A percentile compares a stretch with the other conserved stretches of the same genome.
phyloP scores from a whole-genome alignment of 2,329 filamentous ascomycete species.

The Colletotrichum abscissum region DNA sequence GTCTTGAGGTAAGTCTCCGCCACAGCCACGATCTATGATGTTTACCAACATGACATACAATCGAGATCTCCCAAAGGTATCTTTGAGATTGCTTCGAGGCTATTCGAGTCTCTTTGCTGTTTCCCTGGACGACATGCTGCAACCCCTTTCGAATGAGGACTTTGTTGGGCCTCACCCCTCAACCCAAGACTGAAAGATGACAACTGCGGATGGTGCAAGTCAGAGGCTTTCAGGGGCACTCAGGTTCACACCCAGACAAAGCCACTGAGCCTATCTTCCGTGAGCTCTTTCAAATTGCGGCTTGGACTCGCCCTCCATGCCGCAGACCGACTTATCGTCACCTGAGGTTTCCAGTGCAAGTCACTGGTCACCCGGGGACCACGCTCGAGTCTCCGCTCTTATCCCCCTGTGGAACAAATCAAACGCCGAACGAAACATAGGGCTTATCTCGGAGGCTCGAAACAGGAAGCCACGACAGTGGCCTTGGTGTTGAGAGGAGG shows the following conservation, averaged over 20 bases:
- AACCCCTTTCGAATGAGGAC: neutral
- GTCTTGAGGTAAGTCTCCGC: constrained; percentile 4
- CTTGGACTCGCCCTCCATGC: constrained; percentile 1
- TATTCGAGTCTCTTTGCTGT: neutral
- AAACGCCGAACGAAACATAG: constrained; percentile 22
- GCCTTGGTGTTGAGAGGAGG: constrained; percentile 20
- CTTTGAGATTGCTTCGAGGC: neutral
- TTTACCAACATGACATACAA: neutral
- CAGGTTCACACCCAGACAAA: constrained; percentile 23
- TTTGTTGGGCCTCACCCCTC: neutral
- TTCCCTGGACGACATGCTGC: neutral
- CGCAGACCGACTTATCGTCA: constrained; percentile 1
- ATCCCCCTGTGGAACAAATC: neutral
- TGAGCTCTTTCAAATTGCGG: neutral
- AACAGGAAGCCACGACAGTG: constrained; percentile 31
- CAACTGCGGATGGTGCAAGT: neutral
- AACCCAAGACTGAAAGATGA: neutral
- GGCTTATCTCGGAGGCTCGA: neutral
- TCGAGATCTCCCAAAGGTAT: neutral
- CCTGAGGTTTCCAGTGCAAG: constrained; percentile 1
- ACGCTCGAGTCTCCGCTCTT: neutral
- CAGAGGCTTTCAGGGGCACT: neutral
- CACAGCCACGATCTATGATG: neutral
- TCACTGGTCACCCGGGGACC: neutral
- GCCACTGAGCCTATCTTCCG: constrained; percentile 1